Percentiles rank a stretch among this genome's conserved stretches.
Conservation (phyloP, 371 early-diverging fungal genomes). For the Aphelidium insulamus region DNA sequence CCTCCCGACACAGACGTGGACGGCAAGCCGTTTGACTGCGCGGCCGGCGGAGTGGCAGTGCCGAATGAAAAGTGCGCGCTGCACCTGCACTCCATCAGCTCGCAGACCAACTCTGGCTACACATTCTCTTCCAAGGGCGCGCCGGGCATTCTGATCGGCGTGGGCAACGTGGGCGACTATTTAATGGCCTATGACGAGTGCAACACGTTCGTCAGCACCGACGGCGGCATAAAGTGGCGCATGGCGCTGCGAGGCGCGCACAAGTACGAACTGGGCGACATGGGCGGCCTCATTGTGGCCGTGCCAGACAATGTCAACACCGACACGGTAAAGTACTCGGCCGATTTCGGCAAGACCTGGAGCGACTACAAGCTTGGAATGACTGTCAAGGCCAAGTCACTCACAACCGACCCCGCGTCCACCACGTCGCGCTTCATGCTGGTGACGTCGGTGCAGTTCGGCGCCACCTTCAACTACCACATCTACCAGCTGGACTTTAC, state of each 20-base stretch:
- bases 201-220: conserved; percentile 58
- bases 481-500: conserved; percentile 46
- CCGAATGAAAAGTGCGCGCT: conserved; percentile 32
- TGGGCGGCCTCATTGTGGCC: conserved; percentile 51
- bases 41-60: conserved; percentile 2
- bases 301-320: conserved; percentile 48
- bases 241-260: conserved; percentile 55
- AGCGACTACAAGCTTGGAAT: conserved; percentile 15
- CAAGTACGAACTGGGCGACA: conserved; percentile 69
- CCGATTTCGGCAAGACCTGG: conserved; percentile 66
- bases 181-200: conserved; percentile 42
- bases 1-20: conserved; percentile 22
- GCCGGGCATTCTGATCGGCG: conserved; percentile 70
- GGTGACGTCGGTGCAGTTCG: conserved; percentile 13
- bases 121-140: conserved; percentile 47
- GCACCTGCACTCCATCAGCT: conserved; percentile 69
- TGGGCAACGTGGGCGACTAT: conserved; percentile 59
- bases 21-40: conserved; percentile 20
- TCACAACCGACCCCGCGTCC: conserved; percentile 38
- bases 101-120: conserved; percentile 30
- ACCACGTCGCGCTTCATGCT: conserved; percentile 32
- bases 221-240: conserved; percentile 71
- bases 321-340: conserved; percentile 41
- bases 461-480: no score
- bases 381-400: conserved; percentile 24